Evolutionary conservation across 23 red algal species (phyloP), one percentile per base, ranked within the genome.

Genomic region (Gracilaria domingensis): DNA sequence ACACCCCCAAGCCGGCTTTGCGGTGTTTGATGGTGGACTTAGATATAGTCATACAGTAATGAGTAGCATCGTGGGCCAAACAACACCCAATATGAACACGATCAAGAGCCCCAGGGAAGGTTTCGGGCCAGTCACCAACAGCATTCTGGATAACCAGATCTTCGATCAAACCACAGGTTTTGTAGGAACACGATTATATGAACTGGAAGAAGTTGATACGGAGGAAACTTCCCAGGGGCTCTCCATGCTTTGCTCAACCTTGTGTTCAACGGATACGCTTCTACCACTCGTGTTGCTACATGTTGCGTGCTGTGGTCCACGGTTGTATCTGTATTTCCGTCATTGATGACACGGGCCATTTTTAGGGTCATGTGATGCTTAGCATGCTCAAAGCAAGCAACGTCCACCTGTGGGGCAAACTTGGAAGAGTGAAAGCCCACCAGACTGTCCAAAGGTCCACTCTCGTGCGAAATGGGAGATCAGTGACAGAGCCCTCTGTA

Each of bases 1-100:
- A 73, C 66, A 73, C 66, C 6, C 66, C 28, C 39, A 38, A n/a
- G 3, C 66, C 66, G 25, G 66, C 66, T 45, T 73, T 73, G 23
- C 3, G 66, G 66, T 73, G 66, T 21, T 26, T 21, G 66, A 73
- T 73, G 14, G 66, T 73, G 16, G 66, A 73, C 35, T 24, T 17
- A 1, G 66, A 8, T 73, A 73, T 4, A 18, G 17, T 73, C 28
- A 73, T 4, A 20, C 9, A 20, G 28, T 6, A 40, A 33, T 18
- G 4, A n/a, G 7, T 58, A 2, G 54, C 54, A n/a, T 58, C 54
- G 2, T 58, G 54, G 2, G 54, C 54, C 2, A 58, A 16, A n/a
- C 7, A 4, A n/a, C 8, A 58, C 16, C 23, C 2, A 18, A 6
- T n/a, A 18, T 58, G 8, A 6, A 58, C 23, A 58, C 54, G 23